These are phyloP conservation scores for Candida fluviatilis DNA, from an alignment of 805 yeast species.

Conservation along the genomic window DNA sequence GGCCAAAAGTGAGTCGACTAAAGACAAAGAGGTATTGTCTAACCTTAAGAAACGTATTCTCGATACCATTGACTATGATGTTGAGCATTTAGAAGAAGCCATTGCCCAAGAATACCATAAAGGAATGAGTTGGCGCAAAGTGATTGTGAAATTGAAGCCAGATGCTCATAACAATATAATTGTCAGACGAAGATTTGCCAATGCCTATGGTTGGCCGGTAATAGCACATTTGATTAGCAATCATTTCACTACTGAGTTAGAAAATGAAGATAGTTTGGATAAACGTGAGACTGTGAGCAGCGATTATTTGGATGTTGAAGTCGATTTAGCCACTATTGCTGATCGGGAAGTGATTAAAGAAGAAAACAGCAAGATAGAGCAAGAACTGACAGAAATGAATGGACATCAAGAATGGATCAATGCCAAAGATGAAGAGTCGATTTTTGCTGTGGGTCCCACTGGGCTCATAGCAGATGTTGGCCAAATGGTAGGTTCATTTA, in stretches of 20 bases:
- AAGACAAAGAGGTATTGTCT: conserved; percentile 8
- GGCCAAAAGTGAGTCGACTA: too few species aligned
- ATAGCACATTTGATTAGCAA: conserved; percentile 72
- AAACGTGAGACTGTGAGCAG: neutral
- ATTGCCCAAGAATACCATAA: conserved; percentile 89
- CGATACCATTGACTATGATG: conserved; percentile 27
- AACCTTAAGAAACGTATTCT: conserved; percentile 16
- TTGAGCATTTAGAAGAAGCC: conserved; percentile 59
- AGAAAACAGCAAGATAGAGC: conserved; percentile 34
- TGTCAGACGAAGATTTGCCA: conserved; percentile 83
- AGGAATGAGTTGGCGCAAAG: conserved; percentile 86
- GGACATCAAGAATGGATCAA: conserved; percentile 49
- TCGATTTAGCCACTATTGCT: conserved; percentile 23
- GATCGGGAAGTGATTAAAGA: conserved; percentile 32
- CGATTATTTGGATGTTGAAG: conserved; percentile 26
- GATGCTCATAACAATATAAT: conserved; percentile 94
- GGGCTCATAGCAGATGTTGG: conserved; percentile 65
- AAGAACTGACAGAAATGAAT: conserved; percentile 13
- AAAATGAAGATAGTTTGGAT: conserved; percentile 12
- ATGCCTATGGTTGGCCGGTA: conserved; percentile 94
- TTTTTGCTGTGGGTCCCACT: conserved; percentile 61
- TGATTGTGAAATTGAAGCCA: conserved; percentile 76
- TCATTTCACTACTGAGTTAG: conserved; percentile 44
- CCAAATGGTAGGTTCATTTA: conserved; percentile 49
- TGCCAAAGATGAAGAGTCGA: conserved; percentile 31